Evolutionary conservation across 2,329 filamentous ascomycete species (phyloP).

Genomic region (Pestalotiopsis sp.): DNA sequence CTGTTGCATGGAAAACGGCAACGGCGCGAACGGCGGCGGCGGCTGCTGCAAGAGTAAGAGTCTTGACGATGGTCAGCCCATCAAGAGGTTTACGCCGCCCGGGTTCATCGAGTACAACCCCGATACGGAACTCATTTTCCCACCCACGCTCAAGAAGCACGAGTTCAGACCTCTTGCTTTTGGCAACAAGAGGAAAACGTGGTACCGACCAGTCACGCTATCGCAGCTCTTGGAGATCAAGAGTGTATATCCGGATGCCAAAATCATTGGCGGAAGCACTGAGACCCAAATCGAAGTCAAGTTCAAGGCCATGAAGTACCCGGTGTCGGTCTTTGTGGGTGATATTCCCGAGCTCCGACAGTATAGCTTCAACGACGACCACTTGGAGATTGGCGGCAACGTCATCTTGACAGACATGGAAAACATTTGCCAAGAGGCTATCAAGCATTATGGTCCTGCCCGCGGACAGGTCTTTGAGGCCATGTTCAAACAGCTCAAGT

Average conservation of each 20-base stretch:
- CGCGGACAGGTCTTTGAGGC: slow-evolving; percentile 83
- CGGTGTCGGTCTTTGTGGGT: slow-evolving; percentile 86
- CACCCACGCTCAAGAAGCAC: slow-evolving; percentile 80
- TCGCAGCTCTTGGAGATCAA: slow-evolving; percentile 93
- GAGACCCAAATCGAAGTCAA: slow-evolving; percentile 99
- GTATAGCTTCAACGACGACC: slow-evolving; percentile 76
- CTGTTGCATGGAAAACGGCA: slow-evolving; percentile 72
- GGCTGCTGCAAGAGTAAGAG: slow-evolving; percentile 72
- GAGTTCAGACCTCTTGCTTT: slow-evolving; percentile 81
- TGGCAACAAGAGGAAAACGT: slow-evolving; percentile 92
- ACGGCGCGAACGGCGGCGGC: slow-evolving; percentile 42
- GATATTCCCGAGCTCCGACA: slow-evolving; percentile 89
- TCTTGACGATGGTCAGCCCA: slow-evolving; percentile 51
- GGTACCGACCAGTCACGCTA: slow-evolving; percentile 88
- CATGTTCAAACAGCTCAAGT: slow-evolving; percentile 90
- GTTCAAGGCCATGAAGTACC: slow-evolving; percentile 93
- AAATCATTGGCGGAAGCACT: slow-evolving; percentile 93
- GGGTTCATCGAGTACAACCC: slow-evolving; percentile 94
- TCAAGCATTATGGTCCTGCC: slow-evolving; percentile 73
- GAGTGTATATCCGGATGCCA: slow-evolving; percentile 78
- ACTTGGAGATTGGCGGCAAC: slow-evolving; percentile 92
- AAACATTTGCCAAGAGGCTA: slow-evolving; percentile 76
- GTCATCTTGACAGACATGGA: slow-evolving; percentile 92
- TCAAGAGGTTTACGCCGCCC: slow-evolving; percentile 77
- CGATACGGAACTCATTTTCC: slow-evolving; percentile 94